Base-by-base conservation (phyloP, 495 filamentous ascomycete genomes). In the Eremomyces bilateralis region DNA sequence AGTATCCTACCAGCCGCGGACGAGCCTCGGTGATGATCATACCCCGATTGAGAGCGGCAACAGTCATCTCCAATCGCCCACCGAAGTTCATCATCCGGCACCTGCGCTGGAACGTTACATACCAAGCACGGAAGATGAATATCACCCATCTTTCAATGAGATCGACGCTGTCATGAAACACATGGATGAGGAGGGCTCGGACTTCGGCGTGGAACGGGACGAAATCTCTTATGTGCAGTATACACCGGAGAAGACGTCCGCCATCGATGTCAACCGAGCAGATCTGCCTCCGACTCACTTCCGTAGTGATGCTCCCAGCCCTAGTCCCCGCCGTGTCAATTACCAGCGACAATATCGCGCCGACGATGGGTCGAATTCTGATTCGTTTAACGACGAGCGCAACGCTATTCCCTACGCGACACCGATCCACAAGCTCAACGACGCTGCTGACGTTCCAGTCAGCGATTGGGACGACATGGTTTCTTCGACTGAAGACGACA, bases 401-500 rank as follows among this genome's bases (percentile, higher is more conserved):
- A 57, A 62, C 33, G 47, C 57, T 36, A 50, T 64, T 15, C 59
- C 61, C 10, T 59, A 56, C 29, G 55, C 62, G 37, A 40, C 55
- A 12, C 47, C 51, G 11, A 38, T 65, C 42, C 71, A 74, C 34
- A 67, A 69, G 34, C 61, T 85, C 27, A 70, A 79, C 41, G 71
- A 62, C 27, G 61, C 51, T 18, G 63, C 67, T 15, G 67, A 77
- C 37, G 53, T 72, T 10, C 75, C 77, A 25, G 62, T 70, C 41
- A 92, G 80, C 41, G 84, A 94, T 48, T 95, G 88, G 88, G 77
- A 85, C 43, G 78, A 80, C 50, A 71, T 75, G 35, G 67, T 93
- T 39, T 80, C 75, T 18, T 77, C 76, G 4, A 70, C 69, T 16
- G 82, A 91, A 40, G 80, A 88, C 39, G 65, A 66, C 33, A 91